phyloP scores from a whole-genome alignment of 495 filamentous ascomycete genomes.

The Halenospora varia region DNA sequence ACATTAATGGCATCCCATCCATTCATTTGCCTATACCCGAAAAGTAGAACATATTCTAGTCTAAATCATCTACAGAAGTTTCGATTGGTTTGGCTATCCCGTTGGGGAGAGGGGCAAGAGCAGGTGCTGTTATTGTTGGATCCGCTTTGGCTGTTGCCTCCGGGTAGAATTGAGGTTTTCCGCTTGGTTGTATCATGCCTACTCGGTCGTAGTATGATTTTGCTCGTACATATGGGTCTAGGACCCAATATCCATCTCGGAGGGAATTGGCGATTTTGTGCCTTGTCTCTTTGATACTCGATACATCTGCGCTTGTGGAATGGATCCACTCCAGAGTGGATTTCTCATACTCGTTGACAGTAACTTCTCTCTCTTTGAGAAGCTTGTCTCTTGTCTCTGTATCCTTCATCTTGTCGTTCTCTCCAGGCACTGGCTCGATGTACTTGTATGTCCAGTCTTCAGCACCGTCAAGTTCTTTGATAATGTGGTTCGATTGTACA shows the following conservation, averaged over 20 bases:
- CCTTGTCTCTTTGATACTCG: slow-evolving; percentile 42
- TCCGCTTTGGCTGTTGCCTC: slow-evolving; percentile 33
- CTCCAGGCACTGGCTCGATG: slow-evolving; percentile 65
- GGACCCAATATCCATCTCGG: slow-evolving; percentile 74
- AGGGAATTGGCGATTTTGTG: slow-evolving; percentile 54
- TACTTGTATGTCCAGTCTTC: slow-evolving; percentile 81
- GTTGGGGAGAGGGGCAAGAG: slow-evolving; percentile 25
- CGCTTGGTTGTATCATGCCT: slow-evolving; percentile 61
- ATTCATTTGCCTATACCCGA: too few species aligned
- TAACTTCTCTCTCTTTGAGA: slow-evolving; percentile 49
- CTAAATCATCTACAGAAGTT: slow-evolving; percentile 49
- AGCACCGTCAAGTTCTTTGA: slow-evolving; percentile 74
- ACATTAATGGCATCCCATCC: neutral
- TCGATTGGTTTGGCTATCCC: slow-evolving; percentile 32
- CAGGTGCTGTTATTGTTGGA: too few species aligned
- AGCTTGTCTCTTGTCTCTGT: slow-evolving; percentile 55
- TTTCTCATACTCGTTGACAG: slow-evolving; percentile 68
- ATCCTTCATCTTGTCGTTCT: slow-evolving; percentile 72
- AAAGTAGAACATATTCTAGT: too few species aligned
- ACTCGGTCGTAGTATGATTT: slow-evolving; percentile 70
- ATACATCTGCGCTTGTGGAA: slow-evolving; percentile 24
- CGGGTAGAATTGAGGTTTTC: slow-evolving; percentile 69
- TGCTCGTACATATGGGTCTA: slow-evolving; percentile 74
- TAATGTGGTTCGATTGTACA: slow-evolving; percentile 65
- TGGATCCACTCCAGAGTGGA: slow-evolving; percentile 61